Conservation (phyloP, 345 rosid genomes). For the Populus davidiana region DNA sequence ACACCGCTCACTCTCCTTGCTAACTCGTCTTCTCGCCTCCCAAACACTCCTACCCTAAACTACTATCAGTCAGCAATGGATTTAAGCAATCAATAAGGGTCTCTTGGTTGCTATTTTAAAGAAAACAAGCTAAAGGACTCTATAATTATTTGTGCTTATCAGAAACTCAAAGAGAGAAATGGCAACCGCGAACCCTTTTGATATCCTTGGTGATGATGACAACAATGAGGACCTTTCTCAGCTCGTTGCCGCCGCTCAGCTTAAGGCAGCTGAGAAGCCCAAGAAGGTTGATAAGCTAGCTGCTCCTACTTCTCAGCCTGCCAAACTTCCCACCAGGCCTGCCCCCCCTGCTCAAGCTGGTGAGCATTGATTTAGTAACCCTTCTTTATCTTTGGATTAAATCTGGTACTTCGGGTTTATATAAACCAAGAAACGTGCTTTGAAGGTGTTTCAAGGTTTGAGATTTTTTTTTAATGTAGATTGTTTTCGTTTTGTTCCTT, state of each 20-base stretch:
- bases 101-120: slow-evolving; percentile 27
- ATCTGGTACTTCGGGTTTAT: background rate
- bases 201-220: slow-evolving; percentile 77
- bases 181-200: slow-evolving; percentile 91
- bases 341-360: slow-evolving; percentile 81
- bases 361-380: slow-evolving; percentile 14
- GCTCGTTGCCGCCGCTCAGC: slow-evolving; percentile 49
- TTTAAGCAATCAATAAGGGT: slow-evolving; percentile 26
- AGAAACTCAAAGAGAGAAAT: slow-evolving; percentile 29
- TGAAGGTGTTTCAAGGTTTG: background rate
- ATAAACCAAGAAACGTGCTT: background rate
- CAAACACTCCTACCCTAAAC: slow-evolving; percentile 5
- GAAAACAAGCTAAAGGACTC: background rate
- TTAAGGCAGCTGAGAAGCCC: slow-evolving; percentile 47
- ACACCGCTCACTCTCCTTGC: background rate
- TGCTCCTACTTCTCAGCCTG: slow-evolving; percentile 40
- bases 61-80: slow-evolving; percentile 31
- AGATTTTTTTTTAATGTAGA: background rate
- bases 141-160: background rate
- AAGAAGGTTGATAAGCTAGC: slow-evolving; percentile 14
- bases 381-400: background rate
- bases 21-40: slow-evolving; percentile 1
- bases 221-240: slow-evolving; percentile 69
- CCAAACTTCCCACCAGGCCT: slow-evolving; percentile 81
- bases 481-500: background rate